These are phyloP conservation scores for Rhynchospora breviuscula DNA, from an alignment of 176 grass and related monocot genomes.

Conservation along the genomic window DNA sequence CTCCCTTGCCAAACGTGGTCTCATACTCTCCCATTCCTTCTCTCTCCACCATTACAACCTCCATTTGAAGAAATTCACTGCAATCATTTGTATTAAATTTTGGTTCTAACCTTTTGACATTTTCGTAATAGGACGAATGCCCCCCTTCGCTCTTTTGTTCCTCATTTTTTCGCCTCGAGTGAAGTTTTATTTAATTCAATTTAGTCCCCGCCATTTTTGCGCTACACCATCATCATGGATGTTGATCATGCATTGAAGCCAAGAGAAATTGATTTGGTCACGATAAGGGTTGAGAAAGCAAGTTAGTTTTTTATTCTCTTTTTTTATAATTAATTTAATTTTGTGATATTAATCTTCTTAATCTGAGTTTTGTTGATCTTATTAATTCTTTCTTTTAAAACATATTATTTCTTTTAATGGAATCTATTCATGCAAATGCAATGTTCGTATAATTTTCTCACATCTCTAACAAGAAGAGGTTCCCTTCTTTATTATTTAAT, in stretches of 20 bases:
- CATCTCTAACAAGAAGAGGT: background rate
- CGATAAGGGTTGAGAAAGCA: constrained; percentile 12
- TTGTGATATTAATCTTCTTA: background rate
- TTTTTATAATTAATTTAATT: background rate
- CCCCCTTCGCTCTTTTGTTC: background rate
- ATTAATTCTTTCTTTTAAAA: background rate
- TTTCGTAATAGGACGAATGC: background rate
- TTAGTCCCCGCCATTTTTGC: background rate
- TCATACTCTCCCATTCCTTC: background rate
- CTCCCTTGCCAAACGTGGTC: background rate
- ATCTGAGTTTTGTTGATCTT: background rate
- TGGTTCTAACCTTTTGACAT: background rate
- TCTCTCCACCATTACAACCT: background rate
- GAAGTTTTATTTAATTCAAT: background rate
- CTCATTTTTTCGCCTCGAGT: background rate
- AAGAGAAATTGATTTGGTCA: constrained; percentile 24
- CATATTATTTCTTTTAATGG: background rate
- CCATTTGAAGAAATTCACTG: background rate
- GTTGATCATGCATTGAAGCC: constrained; percentile 5
- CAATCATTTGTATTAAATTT: background rate
- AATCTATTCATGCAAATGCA: background rate
- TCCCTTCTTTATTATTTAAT: background rate
- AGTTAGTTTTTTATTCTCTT: constrained; percentile 1
- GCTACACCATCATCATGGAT: background rate
- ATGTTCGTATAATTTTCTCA: background rate